Evolutionary conservation across 352 stramenopile species (phyloP), one percentile per base, ranked within the genome.

Genomic region (Halophytophthora polymorphica): DNA sequence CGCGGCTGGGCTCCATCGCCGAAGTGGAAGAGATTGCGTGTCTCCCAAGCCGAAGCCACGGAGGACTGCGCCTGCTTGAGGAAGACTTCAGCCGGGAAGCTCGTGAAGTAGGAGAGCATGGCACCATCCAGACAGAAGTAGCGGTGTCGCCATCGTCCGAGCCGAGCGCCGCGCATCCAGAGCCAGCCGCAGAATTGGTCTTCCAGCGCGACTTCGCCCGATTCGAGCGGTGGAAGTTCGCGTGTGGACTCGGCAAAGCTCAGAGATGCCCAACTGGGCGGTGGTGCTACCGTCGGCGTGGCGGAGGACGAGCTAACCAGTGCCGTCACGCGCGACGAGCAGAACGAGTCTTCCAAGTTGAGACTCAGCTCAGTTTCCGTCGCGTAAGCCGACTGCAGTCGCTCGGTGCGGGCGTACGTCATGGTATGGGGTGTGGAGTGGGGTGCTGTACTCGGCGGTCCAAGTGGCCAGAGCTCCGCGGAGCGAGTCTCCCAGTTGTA

Each of bases 181-280:
- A 92, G 68, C 81, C 81, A 92, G 6, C 81, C 81, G 38, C 69
- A 88, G 58, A 89, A 88, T 41, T 88, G 77, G 42, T 85, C 73
- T 28, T 88, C 73, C n/a, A 89, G 50, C 11, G 71, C 47, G 14
- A 83, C 61, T 35, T 28, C 62, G 13, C 64, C 60, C 0, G 67
- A 70, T 36, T 84, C 75, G 15, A 83, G 61, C 19, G 65, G 70
- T 17, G 66, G 56, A 12, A 85, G 46, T 19, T 77, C 69, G 11
- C 64, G 60, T 7, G 57, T 61, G 12, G 62, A 61, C 23, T 71
- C 58, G 21, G 58, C 53, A 17, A 44, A 74, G 19, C 61, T 74
- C 57, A 61, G 54, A 6, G 61, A 58, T 25, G 59, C 46, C 63
- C 60, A 70, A 37, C 50, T 66, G n/a, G 61, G 56, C 28, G 61